Evolutionary conservation across 345 rosid species (phyloP), one percentile per base, ranked within the genome.

Genomic region (Eucalyptus rudis): DNA sequence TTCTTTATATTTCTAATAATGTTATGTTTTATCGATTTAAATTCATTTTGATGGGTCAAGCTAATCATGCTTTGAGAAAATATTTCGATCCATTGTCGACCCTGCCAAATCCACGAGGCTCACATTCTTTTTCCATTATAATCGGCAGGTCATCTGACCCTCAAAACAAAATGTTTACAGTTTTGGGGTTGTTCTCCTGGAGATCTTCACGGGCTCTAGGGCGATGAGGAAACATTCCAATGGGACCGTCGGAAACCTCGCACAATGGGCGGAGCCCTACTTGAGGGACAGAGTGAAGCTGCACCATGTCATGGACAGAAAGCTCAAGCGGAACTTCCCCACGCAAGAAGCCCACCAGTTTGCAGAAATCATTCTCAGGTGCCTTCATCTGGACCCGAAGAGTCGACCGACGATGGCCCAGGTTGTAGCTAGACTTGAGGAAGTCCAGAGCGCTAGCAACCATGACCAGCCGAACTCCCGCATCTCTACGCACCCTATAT

Each of bases 111-210:
- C 56, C 36, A 9, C 36, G 3, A 12, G 40, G 58, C 83, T 33
- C 20, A 51, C 33, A 5, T n/a, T 79, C 89, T 83, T 66, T 86
- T 50, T 5, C 54, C 86, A 27, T 52, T 87, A 4, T 20, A 11
- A 86, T 59, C 89, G 33, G 40, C 89, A 91, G 91, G 92, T 33
- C 91, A 58, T 86, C 87, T 86, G 87, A 91, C 91, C 4, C 84
- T 88, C 22, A 90, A 88, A 87, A 68, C 90, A 24, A 93, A 93
- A 93, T 88, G 90, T 91, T 17, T 91, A 71, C 83, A 93, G 93
- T 88, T 92, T 92, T 36, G 93, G 92, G 40, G 91, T 91, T 14
- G 92, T 91, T 79, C 91, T 92, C 16, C 92, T 93, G 10, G 94
- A 93, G 88, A 81, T 91, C 36, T 80, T 91, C 24, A 87, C 90